phyloP scores from a whole-genome alignment of 202 grass and related monocot species.

The Carex arenaria region DNA sequence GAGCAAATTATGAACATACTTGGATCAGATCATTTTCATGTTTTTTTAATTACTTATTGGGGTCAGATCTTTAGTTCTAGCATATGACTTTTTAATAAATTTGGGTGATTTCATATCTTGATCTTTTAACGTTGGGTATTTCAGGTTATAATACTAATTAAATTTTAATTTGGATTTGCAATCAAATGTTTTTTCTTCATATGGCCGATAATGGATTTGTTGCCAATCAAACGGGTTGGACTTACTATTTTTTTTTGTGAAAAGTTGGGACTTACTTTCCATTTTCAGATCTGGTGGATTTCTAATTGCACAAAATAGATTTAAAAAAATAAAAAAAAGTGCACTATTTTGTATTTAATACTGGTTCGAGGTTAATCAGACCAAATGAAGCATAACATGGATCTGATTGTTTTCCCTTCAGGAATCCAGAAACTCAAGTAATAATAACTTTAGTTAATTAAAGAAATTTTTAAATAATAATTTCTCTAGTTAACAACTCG shows the following conservation, averaged over 20 bases:
- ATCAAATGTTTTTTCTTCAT: neutral
- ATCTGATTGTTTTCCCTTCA: neutral
- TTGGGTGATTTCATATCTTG: neutral
- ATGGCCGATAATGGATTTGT: neutral
- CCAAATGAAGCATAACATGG: neutral
- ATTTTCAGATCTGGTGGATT: neutral
- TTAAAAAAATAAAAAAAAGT: too few relatives aligned
- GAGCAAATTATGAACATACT: neutral
- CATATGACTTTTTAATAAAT: neutral
- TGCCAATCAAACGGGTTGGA: neutral
- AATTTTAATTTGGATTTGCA: neutral
- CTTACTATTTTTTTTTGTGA: too few relatives aligned
- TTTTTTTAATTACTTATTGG: neutral
- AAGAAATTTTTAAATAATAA: neutral
- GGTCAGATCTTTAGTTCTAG: too few relatives aligned
- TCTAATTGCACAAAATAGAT: neutral
- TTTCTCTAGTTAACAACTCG: neutral
- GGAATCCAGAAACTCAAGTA: neutral
- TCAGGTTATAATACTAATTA: neutral
- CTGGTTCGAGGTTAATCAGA: neutral
- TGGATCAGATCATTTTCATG: neutral
- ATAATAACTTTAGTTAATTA: neutral
- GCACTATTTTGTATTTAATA: neutral
- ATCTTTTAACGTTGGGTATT: too few relatives aligned
- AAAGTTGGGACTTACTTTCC: neutral